Evolutionary conservation across 1,139 yeast genomes (phyloP).

Genomic region (Debaryomycetaceae sp.): DNA sequence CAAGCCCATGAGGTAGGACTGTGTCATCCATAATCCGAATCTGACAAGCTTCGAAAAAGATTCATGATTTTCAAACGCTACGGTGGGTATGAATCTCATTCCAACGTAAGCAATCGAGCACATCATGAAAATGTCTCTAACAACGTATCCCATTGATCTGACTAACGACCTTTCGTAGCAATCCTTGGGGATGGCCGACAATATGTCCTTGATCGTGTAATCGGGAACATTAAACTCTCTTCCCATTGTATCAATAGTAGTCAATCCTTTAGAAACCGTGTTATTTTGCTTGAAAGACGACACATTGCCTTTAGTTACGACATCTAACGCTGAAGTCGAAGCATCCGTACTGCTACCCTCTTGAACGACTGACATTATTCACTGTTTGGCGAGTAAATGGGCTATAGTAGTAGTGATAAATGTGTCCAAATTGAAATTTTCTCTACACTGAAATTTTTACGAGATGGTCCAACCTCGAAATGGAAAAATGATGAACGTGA

Average conservation of each 20-base stretch:
- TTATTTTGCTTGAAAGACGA: conserved; percentile 10
- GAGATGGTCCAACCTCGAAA: not conserved
- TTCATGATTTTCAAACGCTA: conserved; percentile 20
- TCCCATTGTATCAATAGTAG: conserved; percentile 61
- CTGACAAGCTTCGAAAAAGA: conserved; percentile 21
- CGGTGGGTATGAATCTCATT: conserved; percentile 44
- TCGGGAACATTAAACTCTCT: conserved; percentile 69
- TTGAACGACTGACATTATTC: conserved; percentile 14
- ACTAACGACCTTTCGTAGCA: conserved; percentile 65
- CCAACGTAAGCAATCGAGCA: conserved; percentile 50
- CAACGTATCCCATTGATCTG: conserved; percentile 59
- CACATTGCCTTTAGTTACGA: conserved; percentile 25
- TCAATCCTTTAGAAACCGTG: conserved; percentile 18
- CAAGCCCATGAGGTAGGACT: conserved; percentile 53
- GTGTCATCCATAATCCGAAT: conserved; percentile 37
- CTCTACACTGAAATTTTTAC: not conserved
- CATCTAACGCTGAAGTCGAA: conserved; percentile 4
- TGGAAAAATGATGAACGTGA: not conserved
- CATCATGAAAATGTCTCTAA: conserved; percentile 59
- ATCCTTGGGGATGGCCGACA: conserved; percentile 70
- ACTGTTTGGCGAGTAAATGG: not conserved
- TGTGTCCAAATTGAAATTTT: not conserved
- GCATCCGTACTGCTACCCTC: conserved; percentile 4
- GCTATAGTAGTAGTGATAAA: not conserved
- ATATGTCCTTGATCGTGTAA: conserved; percentile 67